These are phyloP conservation scores for Corynespora cassiicola DNA, from an alignment of 2,329 filamentous ascomycete species.

Conservation along the genomic window DNA sequence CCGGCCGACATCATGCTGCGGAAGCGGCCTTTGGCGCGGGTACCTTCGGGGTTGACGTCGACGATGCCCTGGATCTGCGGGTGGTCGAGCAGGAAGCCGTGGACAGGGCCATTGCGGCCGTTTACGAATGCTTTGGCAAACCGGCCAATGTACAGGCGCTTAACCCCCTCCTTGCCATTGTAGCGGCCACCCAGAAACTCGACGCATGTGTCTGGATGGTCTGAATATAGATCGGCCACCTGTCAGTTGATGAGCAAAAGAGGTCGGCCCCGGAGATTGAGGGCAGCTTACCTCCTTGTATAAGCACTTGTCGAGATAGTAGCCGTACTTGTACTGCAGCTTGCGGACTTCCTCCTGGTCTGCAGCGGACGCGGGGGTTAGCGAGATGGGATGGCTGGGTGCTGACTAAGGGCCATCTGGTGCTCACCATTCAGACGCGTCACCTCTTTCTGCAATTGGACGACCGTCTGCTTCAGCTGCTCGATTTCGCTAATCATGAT, in stretches of 20 bases:
- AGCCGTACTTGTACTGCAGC: slow-evolving; percentile 64
- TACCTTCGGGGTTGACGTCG: slow-evolving; percentile 56
- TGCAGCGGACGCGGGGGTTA: slow-evolving; percentile 32
- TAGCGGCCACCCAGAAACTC: slow-evolving; percentile 64
- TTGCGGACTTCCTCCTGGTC: slow-evolving; percentile 63
- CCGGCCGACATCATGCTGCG: slow-evolving; percentile 63
- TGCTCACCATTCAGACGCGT: slow-evolving; percentile 33
- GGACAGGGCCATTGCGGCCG: slow-evolving; percentile 62
- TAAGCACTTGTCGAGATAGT: slow-evolving; percentile 66
- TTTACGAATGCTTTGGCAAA: slow-evolving; percentile 60
- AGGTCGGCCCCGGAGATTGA: too few relatives aligned
- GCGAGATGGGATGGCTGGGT: slow-evolving; percentile 1
- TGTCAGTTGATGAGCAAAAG: slow-evolving; percentile 18
- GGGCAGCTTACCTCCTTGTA: slow-evolving; percentile 58
- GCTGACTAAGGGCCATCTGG: slow-evolving; percentile 16
- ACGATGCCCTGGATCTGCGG: slow-evolving; percentile 65
- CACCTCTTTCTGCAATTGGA: slow-evolving; percentile 34
- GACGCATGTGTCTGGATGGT: slow-evolving; percentile 61
- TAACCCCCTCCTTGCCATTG: slow-evolving; percentile 58
- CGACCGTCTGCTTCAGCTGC: slow-evolving; percentile 33
- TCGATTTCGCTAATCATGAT: slow-evolving; percentile 37
- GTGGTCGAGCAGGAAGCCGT: slow-evolving; percentile 64
- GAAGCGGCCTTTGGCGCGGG: slow-evolving; percentile 59
- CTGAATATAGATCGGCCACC: slow-evolving; percentile 54
- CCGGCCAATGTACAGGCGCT: slow-evolving; percentile 60